Evolutionary conservation across 208 protist species (phyloP).

Genomic region (Tritrichomonas musculus): DNA sequence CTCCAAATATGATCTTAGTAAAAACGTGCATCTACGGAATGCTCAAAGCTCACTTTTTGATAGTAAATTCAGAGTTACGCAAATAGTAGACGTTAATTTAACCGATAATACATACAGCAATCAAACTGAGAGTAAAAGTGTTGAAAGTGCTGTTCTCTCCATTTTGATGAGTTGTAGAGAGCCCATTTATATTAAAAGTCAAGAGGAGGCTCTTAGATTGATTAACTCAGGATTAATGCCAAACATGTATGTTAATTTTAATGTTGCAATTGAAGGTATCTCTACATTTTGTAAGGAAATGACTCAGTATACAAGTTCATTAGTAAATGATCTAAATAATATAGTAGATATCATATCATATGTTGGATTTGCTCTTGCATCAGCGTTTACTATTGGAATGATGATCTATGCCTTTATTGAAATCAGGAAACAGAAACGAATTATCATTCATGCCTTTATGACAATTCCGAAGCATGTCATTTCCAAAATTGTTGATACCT

Average conservation of each 20-base stretch:
- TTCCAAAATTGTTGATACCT: not conserved
- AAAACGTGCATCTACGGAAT: no score
- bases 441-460: not conserved
- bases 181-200: not conserved
- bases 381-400: not conserved
- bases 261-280: no score
- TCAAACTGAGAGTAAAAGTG: not conserved
- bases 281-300: no score
- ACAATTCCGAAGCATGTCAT: constrained; percentile 9
- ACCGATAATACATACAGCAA: no score
- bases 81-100: no score
- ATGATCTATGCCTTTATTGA: not conserved
- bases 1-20: no score
- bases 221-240: no score
- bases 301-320: no score
- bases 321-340: not conserved
- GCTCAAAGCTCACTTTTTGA: no score
- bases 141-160: not conserved
- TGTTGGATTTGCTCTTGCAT: not conserved
- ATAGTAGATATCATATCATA: not conserved
- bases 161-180: not conserved
- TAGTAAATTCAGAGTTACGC: no score
- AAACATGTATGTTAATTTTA: no score
- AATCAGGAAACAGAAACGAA: not conserved
- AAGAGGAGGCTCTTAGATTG: not conserved